Percentiles rank a stretch among this genome's conserved stretches.
phyloP scores from a whole-genome alignment of 2,329 filamentous ascomycete species.

The Pseudopithomyces chartarum region DNA sequence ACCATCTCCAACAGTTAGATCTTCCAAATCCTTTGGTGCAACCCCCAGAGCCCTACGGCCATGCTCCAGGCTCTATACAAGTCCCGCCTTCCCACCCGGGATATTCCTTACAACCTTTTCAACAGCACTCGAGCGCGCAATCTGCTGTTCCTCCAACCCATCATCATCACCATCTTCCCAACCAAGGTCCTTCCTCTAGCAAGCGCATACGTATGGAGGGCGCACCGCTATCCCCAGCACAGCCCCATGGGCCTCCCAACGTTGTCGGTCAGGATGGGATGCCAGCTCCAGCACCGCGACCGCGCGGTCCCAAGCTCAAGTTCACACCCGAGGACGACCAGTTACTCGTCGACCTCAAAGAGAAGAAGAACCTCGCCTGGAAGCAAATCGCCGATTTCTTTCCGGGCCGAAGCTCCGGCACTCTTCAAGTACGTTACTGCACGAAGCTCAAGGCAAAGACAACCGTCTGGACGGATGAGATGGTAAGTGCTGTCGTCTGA shows the following conservation, averaged over 20 bases:
- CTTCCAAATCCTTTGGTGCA: conserved; percentile 48
- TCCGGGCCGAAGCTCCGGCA: conserved; percentile 85
- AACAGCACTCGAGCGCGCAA: conserved; percentile 30
- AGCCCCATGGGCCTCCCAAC: conserved; percentile 70
- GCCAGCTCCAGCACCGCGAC: conserved; percentile 79
- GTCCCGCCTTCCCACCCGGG: conserved; percentile 44
- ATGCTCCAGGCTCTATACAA: conserved; percentile 44
- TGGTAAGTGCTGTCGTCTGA: conserved; percentile 63
- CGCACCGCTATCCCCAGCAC: conserved; percentile 40
- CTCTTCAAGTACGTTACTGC: conserved; percentile 91
- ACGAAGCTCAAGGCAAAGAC: conserved; percentile 94
- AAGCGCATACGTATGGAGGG: conserved; percentile 66
- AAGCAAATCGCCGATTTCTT: conserved; percentile 98
- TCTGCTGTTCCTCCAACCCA: conserved; percentile 33
- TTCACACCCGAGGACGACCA: conserved; percentile 93
- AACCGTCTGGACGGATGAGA: conserved; percentile 91
- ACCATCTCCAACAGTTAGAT: conserved; percentile 45
- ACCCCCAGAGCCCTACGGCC: conserved; percentile 44
- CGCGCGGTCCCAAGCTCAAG: conserved; percentile 87
- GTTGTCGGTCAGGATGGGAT: conserved; percentile 87
- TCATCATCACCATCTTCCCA: conserved; percentile 83
- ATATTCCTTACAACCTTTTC: conserved; percentile 44
- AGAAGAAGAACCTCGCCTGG: conserved; percentile 94
- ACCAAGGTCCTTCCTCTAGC: conserved; percentile 61
- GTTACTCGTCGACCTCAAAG: conserved; percentile 85